Percentiles rank a stretch among this genome's conserved stretches.
Conservation (phyloP, 106 monocot species). For the Triglochin maritima region DNA sequence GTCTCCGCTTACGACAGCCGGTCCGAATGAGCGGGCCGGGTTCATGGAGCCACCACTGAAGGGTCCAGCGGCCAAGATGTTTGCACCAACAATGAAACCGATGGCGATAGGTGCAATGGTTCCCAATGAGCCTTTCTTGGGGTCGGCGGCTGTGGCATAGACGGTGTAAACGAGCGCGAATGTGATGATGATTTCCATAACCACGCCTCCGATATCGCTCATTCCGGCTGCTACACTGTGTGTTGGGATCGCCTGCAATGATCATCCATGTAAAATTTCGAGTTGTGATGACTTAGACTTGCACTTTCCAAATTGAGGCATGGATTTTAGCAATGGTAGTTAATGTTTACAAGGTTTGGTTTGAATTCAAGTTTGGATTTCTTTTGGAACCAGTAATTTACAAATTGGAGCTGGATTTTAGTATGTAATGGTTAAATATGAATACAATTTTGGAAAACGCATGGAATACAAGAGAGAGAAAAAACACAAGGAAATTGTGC, state of each 20-base stretch:
- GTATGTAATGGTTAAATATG: too few species aligned
- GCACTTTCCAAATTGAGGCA: neutral
- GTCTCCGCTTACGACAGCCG: conserved; percentile 51
- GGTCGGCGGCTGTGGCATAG: conserved; percentile 44
- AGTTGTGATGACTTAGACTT: too few species aligned
- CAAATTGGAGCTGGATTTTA: too few species aligned
- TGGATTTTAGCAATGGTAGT: too few species aligned
- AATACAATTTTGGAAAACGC: neutral
- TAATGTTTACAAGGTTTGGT: too few species aligned
- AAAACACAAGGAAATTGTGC: neutral
- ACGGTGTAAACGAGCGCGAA: conserved; percentile 74
- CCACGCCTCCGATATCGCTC: conserved; percentile 32
- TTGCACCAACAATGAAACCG: conserved; percentile 75
- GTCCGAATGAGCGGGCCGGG: conserved; percentile 72
- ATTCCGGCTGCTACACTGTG: conserved; percentile 45
- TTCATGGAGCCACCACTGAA: conserved; percentile 82
- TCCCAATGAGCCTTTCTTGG: conserved; percentile 36
- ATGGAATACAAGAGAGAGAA: neutral
- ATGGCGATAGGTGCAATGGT: conserved; percentile 82
- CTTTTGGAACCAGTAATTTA: too few species aligned
- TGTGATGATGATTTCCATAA: conserved; percentile 68
- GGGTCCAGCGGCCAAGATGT: conserved; percentile 72
- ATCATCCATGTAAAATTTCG: neutral
- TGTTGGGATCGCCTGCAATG: conserved; percentile 34
- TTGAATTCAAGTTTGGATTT: too few species aligned